Conservation (phyloP, 106 monocot species). For the Dendrobium officinale region DNA sequence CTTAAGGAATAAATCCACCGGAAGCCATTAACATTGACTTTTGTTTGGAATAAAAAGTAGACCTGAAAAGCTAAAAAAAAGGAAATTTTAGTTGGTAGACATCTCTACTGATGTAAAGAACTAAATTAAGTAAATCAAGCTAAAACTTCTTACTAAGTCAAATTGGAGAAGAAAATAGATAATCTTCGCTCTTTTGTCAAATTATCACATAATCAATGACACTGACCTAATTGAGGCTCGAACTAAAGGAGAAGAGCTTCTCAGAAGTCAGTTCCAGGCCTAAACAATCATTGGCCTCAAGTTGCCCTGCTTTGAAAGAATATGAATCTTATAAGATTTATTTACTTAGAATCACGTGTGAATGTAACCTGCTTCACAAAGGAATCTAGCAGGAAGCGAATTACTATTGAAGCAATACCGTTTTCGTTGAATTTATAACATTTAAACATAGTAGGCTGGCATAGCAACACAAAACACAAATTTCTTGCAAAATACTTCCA, state of each 20-base stretch:
- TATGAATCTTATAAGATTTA: slow-evolving; percentile 48
- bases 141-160: neutral
- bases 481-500: neutral
- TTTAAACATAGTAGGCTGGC: neutral
- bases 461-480: neutral
- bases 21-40: neutral
- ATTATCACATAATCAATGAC: slow-evolving; percentile 21
- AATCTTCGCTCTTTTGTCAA: neutral
- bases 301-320: slow-evolving; percentile 64
- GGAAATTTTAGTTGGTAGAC: neutral
- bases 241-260: slow-evolving; percentile 36
- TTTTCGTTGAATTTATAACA: slow-evolving; percentile 3
- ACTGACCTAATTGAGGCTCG: slow-evolving; percentile 62
- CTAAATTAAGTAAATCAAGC: neutral
- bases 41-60: neutral
- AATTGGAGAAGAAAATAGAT: slow-evolving; percentile 1
- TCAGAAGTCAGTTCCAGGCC: slow-evolving; percentile 48
- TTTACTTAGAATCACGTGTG: slow-evolving; percentile 5
- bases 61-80: neutral
- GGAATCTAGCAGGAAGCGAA: slow-evolving; percentile 38
- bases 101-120: neutral
- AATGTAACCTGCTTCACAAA: slow-evolving; percentile 25
- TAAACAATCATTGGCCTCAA: slow-evolving; percentile 45
- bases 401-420: slow-evolving; percentile 30
- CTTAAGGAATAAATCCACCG: neutral